Conservation (phyloP, 768 basidiomycete genomes). For the Mycena polygramma region DNA sequence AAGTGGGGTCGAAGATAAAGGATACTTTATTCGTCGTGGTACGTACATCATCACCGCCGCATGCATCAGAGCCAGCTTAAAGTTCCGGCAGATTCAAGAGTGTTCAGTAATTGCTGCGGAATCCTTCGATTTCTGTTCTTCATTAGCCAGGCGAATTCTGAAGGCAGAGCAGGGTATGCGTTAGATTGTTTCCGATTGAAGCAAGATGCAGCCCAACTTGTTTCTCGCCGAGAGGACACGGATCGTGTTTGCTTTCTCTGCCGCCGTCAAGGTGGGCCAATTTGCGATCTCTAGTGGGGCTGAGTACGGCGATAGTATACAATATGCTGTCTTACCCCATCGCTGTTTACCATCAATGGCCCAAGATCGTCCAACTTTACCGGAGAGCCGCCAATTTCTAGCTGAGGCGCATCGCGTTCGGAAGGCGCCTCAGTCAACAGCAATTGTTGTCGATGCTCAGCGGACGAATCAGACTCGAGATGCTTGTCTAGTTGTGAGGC, state of each 20-base stretch:
- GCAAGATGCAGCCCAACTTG: conserved; percentile 48
- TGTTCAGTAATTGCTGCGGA: conserved; percentile 21
- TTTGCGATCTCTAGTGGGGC: conserved; percentile 68
- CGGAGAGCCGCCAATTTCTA: conserved; percentile 40
- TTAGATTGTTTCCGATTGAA: background rate
- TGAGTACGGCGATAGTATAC: background rate
- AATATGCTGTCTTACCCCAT: conserved; percentile 63
- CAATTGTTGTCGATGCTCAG: conserved; percentile 9
- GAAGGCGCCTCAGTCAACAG: conserved; percentile 21
- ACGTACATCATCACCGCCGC: background rate
- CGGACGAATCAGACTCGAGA: conserved; percentile 4
- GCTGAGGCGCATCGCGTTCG: conserved; percentile 13
- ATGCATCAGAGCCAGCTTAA: conserved; percentile 3
- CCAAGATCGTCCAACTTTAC: conserved; percentile 72
- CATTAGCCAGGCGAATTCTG: conserved; percentile 48
- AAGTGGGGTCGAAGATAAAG: conserved; percentile 4
- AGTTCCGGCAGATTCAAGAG: background rate
- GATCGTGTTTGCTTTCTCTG: conserved; percentile 69
- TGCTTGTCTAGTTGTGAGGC: background rate
- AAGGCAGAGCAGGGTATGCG: background rate
- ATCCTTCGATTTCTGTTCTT: conserved; percentile 45
- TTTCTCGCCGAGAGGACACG: conserved; percentile 68
- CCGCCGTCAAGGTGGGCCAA: conserved; percentile 69
- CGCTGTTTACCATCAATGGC: conserved; percentile 76
- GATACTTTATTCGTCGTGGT: background rate